phyloP scores from a whole-genome alignment of 179 eudicot species.

The Patellifolia procumbens region DNA sequence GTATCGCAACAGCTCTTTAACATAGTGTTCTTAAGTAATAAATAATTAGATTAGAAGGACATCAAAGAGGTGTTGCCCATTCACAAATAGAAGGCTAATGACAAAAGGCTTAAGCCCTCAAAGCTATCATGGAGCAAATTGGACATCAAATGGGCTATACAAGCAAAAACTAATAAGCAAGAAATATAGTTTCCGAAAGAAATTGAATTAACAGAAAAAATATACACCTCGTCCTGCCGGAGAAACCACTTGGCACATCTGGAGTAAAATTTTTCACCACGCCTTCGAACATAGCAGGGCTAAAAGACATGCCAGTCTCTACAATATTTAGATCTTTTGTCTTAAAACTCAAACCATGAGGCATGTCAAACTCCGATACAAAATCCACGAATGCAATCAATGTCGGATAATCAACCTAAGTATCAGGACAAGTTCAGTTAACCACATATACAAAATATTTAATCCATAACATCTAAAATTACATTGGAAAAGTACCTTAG shows the following conservation, averaged over 20 bases:
- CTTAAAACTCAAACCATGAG: constrained; percentile 47
- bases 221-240: constrained; percentile 75
- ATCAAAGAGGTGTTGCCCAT: no score
- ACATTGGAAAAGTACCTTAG: constrained; percentile 50
- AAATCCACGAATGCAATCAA: constrained; percentile 73
- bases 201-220: neutral
- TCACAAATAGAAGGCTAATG: no score
- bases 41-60: no score
- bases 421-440: neutral
- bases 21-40: neutral
- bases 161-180: constrained; percentile 2
- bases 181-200: neutral
- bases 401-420: constrained; percentile 77
- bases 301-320: constrained; percentile 79
- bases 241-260: constrained; percentile 69
- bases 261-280: constrained; percentile 87
- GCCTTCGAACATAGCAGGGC: constrained; percentile 78
- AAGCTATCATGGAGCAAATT: no score
- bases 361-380: constrained; percentile 64
- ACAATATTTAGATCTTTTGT: constrained; percentile 46
- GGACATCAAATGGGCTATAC: neutral
- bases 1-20: constrained; percentile 22
- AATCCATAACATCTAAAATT: neutral
- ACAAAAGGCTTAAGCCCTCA: no score
- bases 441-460: neutral